Evolutionary conservation across 257 asterid genomes (phyloP), one percentile per base, ranked within the genome.

Genomic region (Henckelia pumila): DNA sequence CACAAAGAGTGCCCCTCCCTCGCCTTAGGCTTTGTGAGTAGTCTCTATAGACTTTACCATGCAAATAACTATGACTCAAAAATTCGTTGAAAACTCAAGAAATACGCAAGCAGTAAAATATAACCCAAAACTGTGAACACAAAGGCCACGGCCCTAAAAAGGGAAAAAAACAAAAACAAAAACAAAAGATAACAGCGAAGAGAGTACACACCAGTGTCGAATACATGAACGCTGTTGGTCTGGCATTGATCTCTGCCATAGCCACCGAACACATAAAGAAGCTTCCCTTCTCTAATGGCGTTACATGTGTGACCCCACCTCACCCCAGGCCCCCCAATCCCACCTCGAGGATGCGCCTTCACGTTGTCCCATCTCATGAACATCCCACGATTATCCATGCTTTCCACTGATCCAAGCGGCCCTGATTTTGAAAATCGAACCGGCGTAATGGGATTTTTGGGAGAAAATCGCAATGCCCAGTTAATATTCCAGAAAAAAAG

Each of bases 301-400:
- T 82, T 94, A 85, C 96, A 94, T 79, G 98, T 88, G 86, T 94
- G 99, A 56, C 99, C 98, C 99, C 99, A 94, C 78, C 96, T 83
- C 82, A 85, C 86, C 47, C 98, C 98, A 8, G 98, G 96, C 63
- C 96, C 96, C 71, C 78, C 80, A 59, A 77, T 53, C 33, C 68
- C 87, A 26, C 76, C 84, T 57, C 76, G 83, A 70, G 70, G 77
- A 77, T 58, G 81, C 81, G 82, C 78, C 82, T 75, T 47, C 55
- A 47, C 55, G 8, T 17, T 94, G 81, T 91, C 96, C 99, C 98
- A 91, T 64, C 89, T 81, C 96, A 94, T 88, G 35, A 80, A 77
- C 75, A 52, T 67, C 61, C 73, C 75, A 76, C 70, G 76, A 50
- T 66, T 53, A 75, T 71, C 71, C 77, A 59, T 71, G 47, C 11